Percentiles rank a stretch among this genome's conserved stretches.
These are phyloP conservation scores for Tolypocladium album DNA, from an alignment of 2,329 filamentous ascomycete genomes.

Conservation along the genomic window DNA sequence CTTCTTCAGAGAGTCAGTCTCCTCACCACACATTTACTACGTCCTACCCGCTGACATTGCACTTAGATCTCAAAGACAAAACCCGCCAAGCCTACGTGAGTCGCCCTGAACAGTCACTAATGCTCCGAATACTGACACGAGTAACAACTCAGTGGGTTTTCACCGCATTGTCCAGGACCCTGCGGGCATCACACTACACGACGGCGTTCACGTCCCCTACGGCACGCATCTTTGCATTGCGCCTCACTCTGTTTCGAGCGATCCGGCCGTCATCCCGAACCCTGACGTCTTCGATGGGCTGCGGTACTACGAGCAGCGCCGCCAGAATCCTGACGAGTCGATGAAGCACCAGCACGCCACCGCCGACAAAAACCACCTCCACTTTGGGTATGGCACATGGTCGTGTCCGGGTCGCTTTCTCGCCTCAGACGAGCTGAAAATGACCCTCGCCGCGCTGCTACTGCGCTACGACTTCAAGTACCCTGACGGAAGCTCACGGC, in stretches of 20 bases:
- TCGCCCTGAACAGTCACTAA: neutral
- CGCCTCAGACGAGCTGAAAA: slow-evolving; percentile 5
- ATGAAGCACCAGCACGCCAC: slow-evolving; percentile 6
- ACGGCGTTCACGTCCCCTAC: slow-evolving; percentile 3
- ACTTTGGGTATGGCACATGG: slow-evolving; percentile 7
- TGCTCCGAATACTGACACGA: neutral
- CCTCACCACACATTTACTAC: neutral
- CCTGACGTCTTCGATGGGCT: slow-evolving; percentile 3
- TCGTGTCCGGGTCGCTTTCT: slow-evolving; percentile 7
- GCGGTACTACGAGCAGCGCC: slow-evolving; percentile 4
- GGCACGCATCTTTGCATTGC: slow-evolving; percentile 4
- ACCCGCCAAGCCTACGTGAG: slow-evolving; percentile 4
- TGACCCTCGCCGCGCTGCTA: slow-evolving; percentile 2
- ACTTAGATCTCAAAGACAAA: slow-evolving; percentile 5
- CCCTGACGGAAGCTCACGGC: neutral
- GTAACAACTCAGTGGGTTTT: slow-evolving; percentile 2
- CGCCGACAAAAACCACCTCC: slow-evolving; percentile 5
- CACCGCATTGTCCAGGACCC: slow-evolving; percentile 4
- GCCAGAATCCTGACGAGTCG: neutral
- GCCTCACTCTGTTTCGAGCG: slow-evolving; percentile 1
- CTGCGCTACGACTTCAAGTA: slow-evolving; percentile 4
- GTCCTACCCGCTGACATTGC: neutral
- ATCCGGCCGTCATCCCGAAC: neutral
- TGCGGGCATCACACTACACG: slow-evolving; percentile 4
- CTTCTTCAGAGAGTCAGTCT: slow-evolving; percentile 5